These are phyloP conservation scores for Morella rubra DNA, from an alignment of 306 rosid genomes.

Conservation along the genomic window DNA sequence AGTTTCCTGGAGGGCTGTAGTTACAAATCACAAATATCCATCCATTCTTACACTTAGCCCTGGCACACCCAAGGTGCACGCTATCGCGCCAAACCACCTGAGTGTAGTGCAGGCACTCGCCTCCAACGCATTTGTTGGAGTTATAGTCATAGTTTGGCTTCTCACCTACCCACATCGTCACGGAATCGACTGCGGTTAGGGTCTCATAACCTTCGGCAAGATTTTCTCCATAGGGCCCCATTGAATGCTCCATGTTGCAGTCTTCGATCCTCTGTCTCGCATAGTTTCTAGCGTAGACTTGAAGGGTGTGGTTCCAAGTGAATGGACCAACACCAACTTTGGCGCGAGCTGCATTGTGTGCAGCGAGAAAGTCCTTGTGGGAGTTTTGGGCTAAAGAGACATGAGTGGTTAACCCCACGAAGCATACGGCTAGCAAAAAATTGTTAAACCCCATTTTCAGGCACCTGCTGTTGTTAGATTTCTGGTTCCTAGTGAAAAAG, in stretches of 20 bases:
- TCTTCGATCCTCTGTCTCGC: not conserved
- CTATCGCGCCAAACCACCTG: conserved; percentile 34
- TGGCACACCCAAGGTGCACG: conserved; percentile 23
- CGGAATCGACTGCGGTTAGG: conserved; percentile 23
- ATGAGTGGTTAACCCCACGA: not conserved
- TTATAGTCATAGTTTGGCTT: conserved; percentile 12
- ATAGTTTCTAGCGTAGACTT: conserved; percentile 4
- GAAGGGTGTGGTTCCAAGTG: not conserved
- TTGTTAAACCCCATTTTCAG: not conserved
- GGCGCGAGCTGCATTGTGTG: conserved; percentile 41
- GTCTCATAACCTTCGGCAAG: conserved; percentile 37
- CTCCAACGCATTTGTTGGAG: conserved; percentile 11
- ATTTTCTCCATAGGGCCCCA: conserved; percentile 48
- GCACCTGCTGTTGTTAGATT: not conserved
- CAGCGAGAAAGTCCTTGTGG: conserved; percentile 22
- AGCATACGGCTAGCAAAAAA: not conserved
- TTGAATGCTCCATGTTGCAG: conserved; percentile 35
- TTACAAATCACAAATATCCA: conserved; percentile 19
- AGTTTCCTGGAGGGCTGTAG: conserved; percentile 28
- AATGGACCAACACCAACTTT: conserved; percentile 39
- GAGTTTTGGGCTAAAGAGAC: conserved; percentile 15
- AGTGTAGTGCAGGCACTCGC: conserved; percentile 33
- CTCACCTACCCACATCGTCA: conserved; percentile 31
- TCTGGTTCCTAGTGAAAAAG: not conserved
- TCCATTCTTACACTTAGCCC: conserved; percentile 7